A percentile compares a stretch with the other conserved stretches of the same genome.
Conservation (phyloP, 805 yeast species). For the Schizosaccharomyces cryophilus region DNA sequence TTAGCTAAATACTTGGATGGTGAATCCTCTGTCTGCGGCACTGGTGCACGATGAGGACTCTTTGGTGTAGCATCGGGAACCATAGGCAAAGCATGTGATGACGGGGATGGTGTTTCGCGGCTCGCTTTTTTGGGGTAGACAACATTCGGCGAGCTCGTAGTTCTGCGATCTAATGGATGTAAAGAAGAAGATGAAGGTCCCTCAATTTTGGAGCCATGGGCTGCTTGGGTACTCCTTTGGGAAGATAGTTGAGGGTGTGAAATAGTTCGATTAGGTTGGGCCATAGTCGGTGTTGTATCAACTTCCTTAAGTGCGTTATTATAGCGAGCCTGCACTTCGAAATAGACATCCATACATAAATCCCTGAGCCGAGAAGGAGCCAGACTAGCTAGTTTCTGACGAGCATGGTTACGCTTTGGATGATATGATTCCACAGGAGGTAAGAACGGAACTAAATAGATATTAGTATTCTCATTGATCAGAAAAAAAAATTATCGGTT, state of each 20-base stretch:
- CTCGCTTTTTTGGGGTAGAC: neutral
- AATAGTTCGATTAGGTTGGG: neutral
- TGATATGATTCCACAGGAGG: constrained; percentile 25
- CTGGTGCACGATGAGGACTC: neutral
- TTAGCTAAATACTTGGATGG: neutral
- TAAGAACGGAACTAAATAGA: constrained; percentile 13
- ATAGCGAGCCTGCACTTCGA: constrained; percentile 59
- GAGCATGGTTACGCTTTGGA: constrained; percentile 83
- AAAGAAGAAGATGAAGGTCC: neutral
- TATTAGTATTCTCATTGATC: neutral
- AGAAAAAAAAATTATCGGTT: neutral
- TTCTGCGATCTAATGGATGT: neutral
- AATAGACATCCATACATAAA: constrained; percentile 67
- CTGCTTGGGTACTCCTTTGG: neutral
- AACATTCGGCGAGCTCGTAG: neutral
- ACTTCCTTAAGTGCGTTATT: constrained; percentile 12
- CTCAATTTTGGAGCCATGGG: neutral
- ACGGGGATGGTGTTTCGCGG: neutral
- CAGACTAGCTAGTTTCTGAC: constrained; percentile 68
- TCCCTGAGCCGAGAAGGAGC: constrained; percentile 69
- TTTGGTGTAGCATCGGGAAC: neutral
- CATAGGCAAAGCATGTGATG: neutral
- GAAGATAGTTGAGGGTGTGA: neutral
- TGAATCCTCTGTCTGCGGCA: neutral
- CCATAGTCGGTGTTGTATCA: neutral